Conservation (phyloP, 2,329 filamentous ascomycete species). For the Botrytis tulipae region DNA sequence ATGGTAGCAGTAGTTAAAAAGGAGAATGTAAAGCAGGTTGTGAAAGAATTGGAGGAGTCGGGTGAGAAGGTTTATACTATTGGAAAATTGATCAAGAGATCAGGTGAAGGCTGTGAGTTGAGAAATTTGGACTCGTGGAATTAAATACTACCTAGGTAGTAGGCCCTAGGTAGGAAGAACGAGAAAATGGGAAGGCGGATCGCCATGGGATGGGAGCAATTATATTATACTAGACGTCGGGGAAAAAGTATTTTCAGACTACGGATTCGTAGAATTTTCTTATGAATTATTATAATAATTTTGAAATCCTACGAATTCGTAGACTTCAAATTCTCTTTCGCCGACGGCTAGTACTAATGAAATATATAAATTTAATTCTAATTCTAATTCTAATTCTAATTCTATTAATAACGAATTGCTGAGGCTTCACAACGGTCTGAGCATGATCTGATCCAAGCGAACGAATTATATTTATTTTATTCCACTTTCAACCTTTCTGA, state of each 20-base stretch:
- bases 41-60: constrained; percentile 57
- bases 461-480: not conserved
- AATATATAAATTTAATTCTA: no score
- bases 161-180: not conserved
- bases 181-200: not conserved
- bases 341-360: no score
- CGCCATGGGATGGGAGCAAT: not conserved
- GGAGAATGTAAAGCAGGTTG: constrained; percentile 60
- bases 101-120: constrained; percentile 59
- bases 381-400: no score
- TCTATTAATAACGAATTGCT: no score
- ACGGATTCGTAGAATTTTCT: no score
- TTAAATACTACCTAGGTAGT: constrained; percentile 13
- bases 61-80: constrained; percentile 78
- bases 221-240: not conserved
- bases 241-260: no score
- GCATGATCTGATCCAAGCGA: not conserved
- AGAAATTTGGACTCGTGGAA: constrained; percentile 49
- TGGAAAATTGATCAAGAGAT: constrained; percentile 65
- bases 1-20: constrained; percentile 84
- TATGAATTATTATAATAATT: no score
- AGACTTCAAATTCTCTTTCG: no score
- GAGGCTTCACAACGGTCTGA: not conserved
- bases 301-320: no score
- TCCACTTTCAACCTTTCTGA: not conserved